Evolutionary conservation across 2,329 filamentous ascomycete species (phyloP).

Genomic region (Drechmeria coniospora): DNA sequence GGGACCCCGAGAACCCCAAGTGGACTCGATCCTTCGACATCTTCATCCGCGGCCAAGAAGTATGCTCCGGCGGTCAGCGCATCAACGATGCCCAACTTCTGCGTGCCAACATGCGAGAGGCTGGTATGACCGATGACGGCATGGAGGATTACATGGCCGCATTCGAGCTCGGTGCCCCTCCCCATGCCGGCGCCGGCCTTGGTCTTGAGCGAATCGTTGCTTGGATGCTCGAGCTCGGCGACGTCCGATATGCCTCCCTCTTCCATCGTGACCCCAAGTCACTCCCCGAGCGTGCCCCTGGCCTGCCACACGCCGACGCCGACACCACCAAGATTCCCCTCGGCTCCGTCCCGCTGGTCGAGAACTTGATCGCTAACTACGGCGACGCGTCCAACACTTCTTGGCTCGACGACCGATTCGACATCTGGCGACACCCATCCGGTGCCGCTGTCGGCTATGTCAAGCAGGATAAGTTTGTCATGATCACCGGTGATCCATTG

Average conservation of each 20-base stretch:
- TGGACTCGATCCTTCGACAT: slow-evolving; percentile 92
- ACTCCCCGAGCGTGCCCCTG: slow-evolving; percentile 49
- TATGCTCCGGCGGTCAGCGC: slow-evolving; percentile 83
- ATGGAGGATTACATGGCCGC: slow-evolving; percentile 86
- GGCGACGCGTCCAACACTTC: slow-evolving; percentile 89
- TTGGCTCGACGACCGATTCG: slow-evolving; percentile 79
- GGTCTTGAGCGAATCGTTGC: slow-evolving; percentile 81
- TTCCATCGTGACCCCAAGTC: slow-evolving; percentile 85
- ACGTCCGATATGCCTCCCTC: slow-evolving; percentile 75
- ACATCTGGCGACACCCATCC: slow-evolving; percentile 73
- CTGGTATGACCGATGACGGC: slow-evolving; percentile 60
- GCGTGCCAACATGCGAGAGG: slow-evolving; percentile 59
- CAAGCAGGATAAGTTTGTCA: slow-evolving; percentile 58
- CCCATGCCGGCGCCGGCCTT: slow-evolving; percentile 80
- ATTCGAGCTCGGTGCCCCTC: slow-evolving; percentile 78
- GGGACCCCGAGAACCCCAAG: slow-evolving; percentile 53
- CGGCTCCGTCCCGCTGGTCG: slow-evolving; percentile 53
- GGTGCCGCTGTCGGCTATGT: slow-evolving; percentile 80
- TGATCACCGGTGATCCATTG: slow-evolving; percentile 76
- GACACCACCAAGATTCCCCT: slow-evolving; percentile 47
- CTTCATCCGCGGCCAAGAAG: slow-evolving; percentile 84
- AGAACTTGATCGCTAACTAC: slow-evolving; percentile 87
- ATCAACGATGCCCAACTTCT: slow-evolving; percentile 68
- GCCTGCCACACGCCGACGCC: slow-evolving; percentile 73
- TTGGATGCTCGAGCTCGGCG: slow-evolving; percentile 70